A percentile compares a stretch with the other conserved stretches of the same genome.
These are phyloP conservation scores for Calonectria montana DNA, from an alignment of 2,329 filamentous ascomycete genomes.

Conservation along the genomic window DNA sequence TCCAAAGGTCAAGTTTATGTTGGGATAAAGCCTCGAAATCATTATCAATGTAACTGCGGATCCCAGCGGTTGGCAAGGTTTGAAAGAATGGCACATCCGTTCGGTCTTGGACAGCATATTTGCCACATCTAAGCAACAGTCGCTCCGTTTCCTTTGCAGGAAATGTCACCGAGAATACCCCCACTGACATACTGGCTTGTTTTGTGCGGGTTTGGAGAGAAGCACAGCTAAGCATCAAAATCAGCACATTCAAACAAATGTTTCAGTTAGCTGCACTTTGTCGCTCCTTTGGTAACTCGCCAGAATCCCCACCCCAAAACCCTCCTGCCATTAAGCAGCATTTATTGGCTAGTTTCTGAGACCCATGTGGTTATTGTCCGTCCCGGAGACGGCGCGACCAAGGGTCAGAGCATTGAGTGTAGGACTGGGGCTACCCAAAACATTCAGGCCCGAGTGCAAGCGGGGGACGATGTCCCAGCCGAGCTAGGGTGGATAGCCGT, in stretches of 20 bases:
- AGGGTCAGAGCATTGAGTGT: conserved; percentile 24
- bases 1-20: not conserved
- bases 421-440: conserved; percentile 21
- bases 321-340: conserved; percentile 14
- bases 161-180: conserved; percentile 10
- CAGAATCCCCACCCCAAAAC: conserved; percentile 25
- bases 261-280: conserved; percentile 1
- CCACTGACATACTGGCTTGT: not conserved
- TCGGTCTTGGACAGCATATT: not conserved
- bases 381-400: conserved; percentile 23
- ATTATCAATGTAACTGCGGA: conserved; percentile 7
- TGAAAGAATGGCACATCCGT: not conserved
- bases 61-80: not conserved
- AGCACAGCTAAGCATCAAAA: not conserved
- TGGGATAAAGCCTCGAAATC: not conserved
- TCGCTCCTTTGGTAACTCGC: conserved; percentile 5
- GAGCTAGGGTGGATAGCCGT: conserved; percentile 29
- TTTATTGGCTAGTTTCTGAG: conserved; percentile 26
- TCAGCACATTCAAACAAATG: conserved; percentile 6
- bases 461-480: conserved; percentile 22
- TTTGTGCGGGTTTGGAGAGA: not conserved
- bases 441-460: conserved; percentile 30
- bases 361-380: conserved; percentile 24
- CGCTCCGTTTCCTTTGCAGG: not conserved
- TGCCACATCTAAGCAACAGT: not conserved